Percentiles rank a stretch among this genome's conserved stretches.
Conservation (phyloP, 163 green algal genomes). For the Smithsoniella earleae region DNA sequence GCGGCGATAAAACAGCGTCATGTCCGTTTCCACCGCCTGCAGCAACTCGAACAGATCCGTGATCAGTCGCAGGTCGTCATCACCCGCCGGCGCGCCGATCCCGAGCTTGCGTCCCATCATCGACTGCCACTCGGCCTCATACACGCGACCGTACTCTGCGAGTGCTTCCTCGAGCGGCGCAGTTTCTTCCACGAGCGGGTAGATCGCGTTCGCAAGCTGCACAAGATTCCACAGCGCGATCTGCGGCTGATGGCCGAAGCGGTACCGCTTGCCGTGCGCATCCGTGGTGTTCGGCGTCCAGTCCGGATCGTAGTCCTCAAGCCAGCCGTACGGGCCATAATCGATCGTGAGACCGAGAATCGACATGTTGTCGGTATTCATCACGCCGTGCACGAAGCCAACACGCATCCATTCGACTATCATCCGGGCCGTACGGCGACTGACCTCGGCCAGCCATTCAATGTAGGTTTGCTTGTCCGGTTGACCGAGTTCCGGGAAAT, state of each 20-base stretch:
- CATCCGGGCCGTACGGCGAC: slow-evolving; percentile 48
- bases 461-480: slow-evolving; percentile 36
- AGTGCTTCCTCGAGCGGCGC: too few species aligned
- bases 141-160: too few species aligned
- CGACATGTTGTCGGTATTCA: slow-evolving; percentile 84
- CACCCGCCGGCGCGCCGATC: too few species aligned
- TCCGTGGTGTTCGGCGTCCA: slow-evolving; percentile 35
- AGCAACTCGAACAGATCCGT: too few species aligned
- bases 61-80: too few species aligned
- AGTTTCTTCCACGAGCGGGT: too few species aligned
- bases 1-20: too few species aligned
- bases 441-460: slow-evolving; percentile 44
- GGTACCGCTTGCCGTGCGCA: slow-evolving; percentile 37
- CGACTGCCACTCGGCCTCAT: too few species aligned
- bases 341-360: slow-evolving; percentile 64
- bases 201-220: slow-evolving; percentile 51
- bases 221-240: slow-evolving; percentile 66
- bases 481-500: slow-evolving; percentile 45
- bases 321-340: slow-evolving; percentile 43
- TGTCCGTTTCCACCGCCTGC: too few species aligned
- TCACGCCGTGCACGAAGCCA: slow-evolving; percentile 69
- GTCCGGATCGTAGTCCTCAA: slow-evolving; percentile 46
- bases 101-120: too few species aligned
- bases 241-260: slow-evolving; percentile 45
- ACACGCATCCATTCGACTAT: slow-evolving; percentile 63